Evolutionary conservation across 768 basidiomycete species (phyloP), one percentile per base, ranked within the genome.

Genomic region (Holtermanniella nyarrowii): DNA sequence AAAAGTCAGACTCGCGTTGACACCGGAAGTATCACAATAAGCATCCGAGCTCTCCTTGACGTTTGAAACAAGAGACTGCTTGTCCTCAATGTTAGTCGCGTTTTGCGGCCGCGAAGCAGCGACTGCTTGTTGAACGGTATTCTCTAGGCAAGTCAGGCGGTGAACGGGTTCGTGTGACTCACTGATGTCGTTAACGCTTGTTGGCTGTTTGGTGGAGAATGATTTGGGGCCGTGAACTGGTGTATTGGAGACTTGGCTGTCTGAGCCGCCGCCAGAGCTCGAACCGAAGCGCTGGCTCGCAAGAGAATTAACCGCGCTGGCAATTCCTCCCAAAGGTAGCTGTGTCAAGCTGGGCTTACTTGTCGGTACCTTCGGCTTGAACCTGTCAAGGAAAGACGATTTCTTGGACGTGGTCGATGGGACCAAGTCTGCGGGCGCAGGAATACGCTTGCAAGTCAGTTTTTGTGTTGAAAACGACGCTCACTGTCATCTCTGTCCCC

Each of bases 381-480:
- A 48, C 23, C 51, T 54, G 44, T 57, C 49, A 26, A 55, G 26
- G 16, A 56, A 45, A 11, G 52, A 48, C 26, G 12, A 54, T 74
- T 23, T 50, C 78, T 78, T 65, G 43, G 79, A 79, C 50, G 73
- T 71, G 50, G 66, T 70, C 7, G 73, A 69, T 18, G 77, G 77
- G 1, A 77, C 78, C 26, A 75, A 70, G 13, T 49, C 44, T 3
- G 66, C 40, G 5, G 52, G 50, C 1, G 69, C 58, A 24, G 21
- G 20, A 41, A 1, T n/a, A n/a, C n/a, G n/a, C n/a, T n/a, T n/a
- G n/a, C n/a, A n/a, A n/a, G n/a, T n/a, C n/a, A n/a, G n/a, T n/a
- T n/a, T n/a, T n/a, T n/a, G n/a, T n/a, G n/a, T n/a, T n/a, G n/a
- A n/a, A n/a, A n/a, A n/a, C n/a, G n/a, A n/a, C n/a, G n/a, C n/a